phyloP scores from a whole-genome alignment of 2,329 filamentous ascomycete genomes.

The Botryotinia convoluta region DNA sequence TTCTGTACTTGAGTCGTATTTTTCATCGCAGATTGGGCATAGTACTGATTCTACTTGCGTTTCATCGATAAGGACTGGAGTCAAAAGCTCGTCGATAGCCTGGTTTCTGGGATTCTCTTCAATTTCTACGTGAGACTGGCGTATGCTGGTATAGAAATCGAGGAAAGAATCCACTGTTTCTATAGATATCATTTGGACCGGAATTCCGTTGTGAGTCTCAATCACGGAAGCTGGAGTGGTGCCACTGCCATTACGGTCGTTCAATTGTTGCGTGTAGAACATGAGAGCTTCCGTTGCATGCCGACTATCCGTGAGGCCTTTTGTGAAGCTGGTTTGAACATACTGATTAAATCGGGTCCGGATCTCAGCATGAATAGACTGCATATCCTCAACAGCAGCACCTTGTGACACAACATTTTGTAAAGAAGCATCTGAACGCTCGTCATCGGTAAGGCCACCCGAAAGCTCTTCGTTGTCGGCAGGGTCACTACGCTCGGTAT shows the following conservation, averaged over 20 bases:
- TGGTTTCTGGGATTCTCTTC: background rate
- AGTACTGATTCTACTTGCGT: too few relatives aligned
- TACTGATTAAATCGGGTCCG: background rate
- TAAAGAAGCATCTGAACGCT: background rate
- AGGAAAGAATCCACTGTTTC: too few relatives aligned
- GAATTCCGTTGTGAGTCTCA: background rate
- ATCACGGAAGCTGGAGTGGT: background rate
- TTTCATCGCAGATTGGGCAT: background rate
- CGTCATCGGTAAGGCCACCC: background rate
- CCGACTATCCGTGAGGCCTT: too few relatives aligned
- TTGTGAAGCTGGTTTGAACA: background rate
- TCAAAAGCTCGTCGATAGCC: background rate
- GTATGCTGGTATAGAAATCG: too few relatives aligned
- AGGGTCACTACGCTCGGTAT: background rate
- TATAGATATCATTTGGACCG: fast-evolving
- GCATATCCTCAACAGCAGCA: background rate
- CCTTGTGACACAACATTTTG: background rate
- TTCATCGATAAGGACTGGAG: background rate
- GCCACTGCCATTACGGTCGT: background rate
- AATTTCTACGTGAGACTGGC: too few relatives aligned
- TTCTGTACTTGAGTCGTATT: background rate
- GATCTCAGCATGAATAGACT: background rate
- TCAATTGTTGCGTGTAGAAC: background rate
- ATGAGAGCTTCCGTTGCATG: too few relatives aligned
- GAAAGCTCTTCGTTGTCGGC: background rate